These are phyloP conservation scores for Fagus crenata DNA, from an alignment of 306 rosid species.

Conservation along the genomic window DNA sequence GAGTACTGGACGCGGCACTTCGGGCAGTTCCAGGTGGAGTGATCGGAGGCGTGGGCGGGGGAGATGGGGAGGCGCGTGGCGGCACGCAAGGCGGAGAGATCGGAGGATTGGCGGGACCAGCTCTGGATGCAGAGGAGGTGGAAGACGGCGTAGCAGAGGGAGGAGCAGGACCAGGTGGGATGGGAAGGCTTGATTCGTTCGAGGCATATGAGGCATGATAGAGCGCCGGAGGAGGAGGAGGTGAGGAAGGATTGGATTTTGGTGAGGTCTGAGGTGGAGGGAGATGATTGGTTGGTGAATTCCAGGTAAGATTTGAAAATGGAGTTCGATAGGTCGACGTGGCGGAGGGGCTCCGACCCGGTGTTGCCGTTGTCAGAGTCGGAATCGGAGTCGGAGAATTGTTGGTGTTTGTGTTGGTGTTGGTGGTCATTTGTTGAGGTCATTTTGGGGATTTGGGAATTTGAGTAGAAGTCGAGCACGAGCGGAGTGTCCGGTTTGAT, in stretches of 20 bases:
- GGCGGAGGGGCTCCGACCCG: slow-evolving; percentile 47
- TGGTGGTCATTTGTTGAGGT: slow-evolving; percentile 22
- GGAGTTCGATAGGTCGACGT: slow-evolving; percentile 70
- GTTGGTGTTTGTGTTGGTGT: slow-evolving; percentile 19
- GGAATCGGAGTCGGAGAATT: slow-evolving; percentile 51
- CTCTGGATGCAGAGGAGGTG: slow-evolving; percentile 89
- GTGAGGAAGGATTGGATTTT: slow-evolving; percentile 92
- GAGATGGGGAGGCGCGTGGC: slow-evolving; percentile 71
- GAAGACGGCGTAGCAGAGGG: slow-evolving; percentile 87
- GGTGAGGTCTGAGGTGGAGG: slow-evolving; percentile 61
- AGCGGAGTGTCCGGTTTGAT: no score
- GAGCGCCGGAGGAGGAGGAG: slow-evolving; percentile 91
- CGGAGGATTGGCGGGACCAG: slow-evolving; percentile 90
- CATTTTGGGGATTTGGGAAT: slow-evolving; percentile 28
- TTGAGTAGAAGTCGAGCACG: no score
- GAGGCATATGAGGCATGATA: slow-evolving; percentile 87
- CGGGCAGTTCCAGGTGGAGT: slow-evolving; percentile 86
- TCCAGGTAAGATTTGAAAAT: slow-evolving; percentile 79
- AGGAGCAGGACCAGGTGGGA: slow-evolving; percentile 89
- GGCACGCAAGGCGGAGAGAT: slow-evolving; percentile 68
- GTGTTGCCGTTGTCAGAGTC: slow-evolving; percentile 45
- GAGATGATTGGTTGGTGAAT: slow-evolving; percentile 56
- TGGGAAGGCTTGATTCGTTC: slow-evolving; percentile 80
- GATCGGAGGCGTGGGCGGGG: slow-evolving; percentile 41
- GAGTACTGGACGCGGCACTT: slow-evolving; percentile 75